Evolutionary conservation across 2,329 filamentous ascomycete genomes (phyloP).

Genomic region (Sclerotinia spermophila): DNA sequence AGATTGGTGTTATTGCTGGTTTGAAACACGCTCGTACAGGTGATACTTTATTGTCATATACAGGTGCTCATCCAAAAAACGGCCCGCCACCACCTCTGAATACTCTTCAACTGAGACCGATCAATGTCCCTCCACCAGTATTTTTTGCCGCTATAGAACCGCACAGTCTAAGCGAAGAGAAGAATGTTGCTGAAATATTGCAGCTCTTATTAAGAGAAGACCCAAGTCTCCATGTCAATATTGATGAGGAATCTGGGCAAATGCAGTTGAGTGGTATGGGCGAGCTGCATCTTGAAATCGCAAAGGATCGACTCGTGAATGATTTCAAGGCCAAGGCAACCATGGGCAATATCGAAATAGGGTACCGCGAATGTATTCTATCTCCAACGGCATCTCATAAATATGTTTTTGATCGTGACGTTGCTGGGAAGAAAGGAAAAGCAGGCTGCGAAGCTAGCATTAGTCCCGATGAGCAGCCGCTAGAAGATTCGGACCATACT

Average conservation of each 20-base stretch:
- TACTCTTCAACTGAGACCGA: slow-evolving; percentile 78
- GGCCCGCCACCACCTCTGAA: slow-evolving; percentile 66
- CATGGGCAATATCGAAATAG: slow-evolving; percentile 90
- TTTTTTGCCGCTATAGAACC: slow-evolving; percentile 95
- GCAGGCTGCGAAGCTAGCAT: slow-evolving; percentile 70
- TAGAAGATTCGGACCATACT: slow-evolving; percentile 42
- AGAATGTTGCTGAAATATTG: slow-evolving; percentile 72
- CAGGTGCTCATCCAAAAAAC: slow-evolving; percentile 55
- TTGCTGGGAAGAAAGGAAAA: slow-evolving; percentile 75
- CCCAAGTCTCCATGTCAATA: slow-evolving; percentile 79
- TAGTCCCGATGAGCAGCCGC: slow-evolving; percentile 52
- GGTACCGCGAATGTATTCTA: slow-evolving; percentile 82
- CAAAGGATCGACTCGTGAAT: slow-evolving; percentile 78
- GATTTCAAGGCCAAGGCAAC: slow-evolving; percentile 82
- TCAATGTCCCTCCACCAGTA: slow-evolving; percentile 86
- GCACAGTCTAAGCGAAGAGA: slow-evolving; percentile 72
- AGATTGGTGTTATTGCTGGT: slow-evolving; percentile 90
- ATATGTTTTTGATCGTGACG: slow-evolving; percentile 69
- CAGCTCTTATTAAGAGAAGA: slow-evolving; percentile 83
- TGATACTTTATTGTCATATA: slow-evolving; percentile 80
- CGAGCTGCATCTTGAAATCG: slow-evolving; percentile 90
- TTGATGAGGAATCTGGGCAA: slow-evolving; percentile 87
- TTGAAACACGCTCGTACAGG: slow-evolving; percentile 90
- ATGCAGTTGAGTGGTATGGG: slow-evolving; percentile 96
- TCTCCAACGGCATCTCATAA: slow-evolving; percentile 53